A percentile compares a stretch with the other conserved stretches of the same genome.
Evolutionary conservation across 1,284 basidiomycete genomes (phyloP).

Genomic region (Trichosporon inkin): DNA sequence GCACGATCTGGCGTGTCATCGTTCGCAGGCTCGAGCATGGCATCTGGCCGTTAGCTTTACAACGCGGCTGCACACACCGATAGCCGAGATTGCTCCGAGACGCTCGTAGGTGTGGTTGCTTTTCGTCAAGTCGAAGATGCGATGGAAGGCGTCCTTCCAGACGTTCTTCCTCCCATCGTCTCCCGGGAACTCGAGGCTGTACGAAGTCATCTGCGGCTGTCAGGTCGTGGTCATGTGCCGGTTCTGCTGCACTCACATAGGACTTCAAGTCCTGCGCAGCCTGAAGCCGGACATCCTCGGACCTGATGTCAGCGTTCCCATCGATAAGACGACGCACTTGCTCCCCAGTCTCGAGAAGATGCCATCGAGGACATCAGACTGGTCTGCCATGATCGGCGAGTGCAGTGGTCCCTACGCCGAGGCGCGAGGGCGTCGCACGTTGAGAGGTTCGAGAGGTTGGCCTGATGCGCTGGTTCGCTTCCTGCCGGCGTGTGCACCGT

Average conservation of each 20-base stretch:
- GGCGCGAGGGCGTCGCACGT: not conserved
- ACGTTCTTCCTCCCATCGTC: constrained; percentile 47
- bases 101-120: constrained; percentile 51
- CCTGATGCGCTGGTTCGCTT: not conserved
- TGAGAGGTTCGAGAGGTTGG: not conserved
- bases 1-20: constrained; percentile 48
- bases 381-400: constrained; percentile 34
- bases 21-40: constrained; percentile 42
- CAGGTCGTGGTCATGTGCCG: not conserved
- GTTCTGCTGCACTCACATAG: constrained; percentile 26
- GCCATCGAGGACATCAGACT: constrained; percentile 44
- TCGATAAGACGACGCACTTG: constrained; percentile 28
- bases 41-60: constrained; percentile 25
- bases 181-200: constrained; percentile 44
- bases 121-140: constrained; percentile 54
- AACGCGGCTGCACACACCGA: constrained; percentile 36
- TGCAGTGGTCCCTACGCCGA: not conserved
- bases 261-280: constrained; percentile 34
- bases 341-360: constrained; percentile 41
- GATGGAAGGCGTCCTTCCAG: constrained; percentile 52
- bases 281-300: constrained; percentile 18
- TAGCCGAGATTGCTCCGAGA: constrained; percentile 53
- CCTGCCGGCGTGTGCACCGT: not conserved
- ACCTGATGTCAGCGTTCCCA: constrained; percentile 5
- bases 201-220: constrained; percentile 32